Evolutionary conservation across 225 moss, liverwort and hornwort genomes (phyloP), one percentile per base, ranked within the genome.

Genomic region (Polytrichum formosum): DNA sequence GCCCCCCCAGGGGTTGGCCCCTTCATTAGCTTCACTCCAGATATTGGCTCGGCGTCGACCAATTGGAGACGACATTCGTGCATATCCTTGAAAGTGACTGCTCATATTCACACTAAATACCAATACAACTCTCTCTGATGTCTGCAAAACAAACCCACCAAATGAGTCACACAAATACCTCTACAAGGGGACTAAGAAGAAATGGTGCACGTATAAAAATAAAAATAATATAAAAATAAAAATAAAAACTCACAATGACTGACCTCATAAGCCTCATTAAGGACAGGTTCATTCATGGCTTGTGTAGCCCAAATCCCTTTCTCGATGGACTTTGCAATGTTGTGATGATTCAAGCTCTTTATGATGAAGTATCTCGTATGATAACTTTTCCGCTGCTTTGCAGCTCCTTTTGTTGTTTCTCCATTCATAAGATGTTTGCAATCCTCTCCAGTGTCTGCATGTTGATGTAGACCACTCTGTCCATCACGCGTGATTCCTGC

Each of bases 101-200:
- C 98, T 98, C 98, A 93, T 93, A 66, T 98, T 98, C 73, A 98
- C 94, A 83, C 98, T 98, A 72, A 98, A 98, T 55, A 98, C 90
- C 74, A 98, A 77, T 33, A 94, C 71, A 69, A 98, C 98, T 78
- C 77, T 91, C 72, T 94, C 90, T 62, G 94, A 83, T 25, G 87
- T 90, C 98, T 98, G 82, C 83, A 83, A 60, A 70, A 75, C 64
- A 72, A 46, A 35, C 5, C 65, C 53, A 59, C 64, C 1, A 68
- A 55, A 16, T 27, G 54, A 26, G 26, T 76, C 29, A 78, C 25
- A 71, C 54, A 53, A 63, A 21, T 63, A 31, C n/a, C 22, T 19
- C 29, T 5, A 61, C 28, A 54, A 54, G 19, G 5, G 28, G 13
- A 70, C 46, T 18, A 62, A n/a, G 10, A 25, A 65, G 68, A 65